Percentiles rank a stretch among this genome's conserved stretches.
phyloP scores from a whole-genome alignment of 495 filamentous ascomycete species.

The Aspergillus affinis region DNA sequence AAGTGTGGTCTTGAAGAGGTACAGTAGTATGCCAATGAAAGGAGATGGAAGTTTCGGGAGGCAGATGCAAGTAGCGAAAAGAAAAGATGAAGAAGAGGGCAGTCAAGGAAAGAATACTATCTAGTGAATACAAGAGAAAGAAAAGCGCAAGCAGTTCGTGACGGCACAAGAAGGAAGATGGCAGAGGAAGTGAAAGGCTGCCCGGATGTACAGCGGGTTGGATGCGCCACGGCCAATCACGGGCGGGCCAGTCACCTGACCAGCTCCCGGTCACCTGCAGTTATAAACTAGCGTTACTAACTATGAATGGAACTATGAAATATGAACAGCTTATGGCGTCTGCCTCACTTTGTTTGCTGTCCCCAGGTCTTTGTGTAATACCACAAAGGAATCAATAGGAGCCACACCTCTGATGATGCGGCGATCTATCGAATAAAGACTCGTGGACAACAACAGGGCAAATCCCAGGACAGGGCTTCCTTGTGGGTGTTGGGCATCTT shows the following conservation, averaged over 20 bases:
- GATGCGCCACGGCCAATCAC: conserved; percentile 9
- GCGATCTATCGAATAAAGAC: not conserved
- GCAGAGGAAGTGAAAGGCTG: not conserved
- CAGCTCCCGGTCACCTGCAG: too few relatives aligned
- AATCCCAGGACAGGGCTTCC: not conserved
- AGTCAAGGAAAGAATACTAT: not conserved
- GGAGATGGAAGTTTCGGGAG: not conserved
- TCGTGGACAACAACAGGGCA: not conserved
- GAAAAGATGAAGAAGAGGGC: not conserved
- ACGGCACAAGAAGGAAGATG: too few relatives aligned
- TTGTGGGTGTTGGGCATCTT: not conserved
- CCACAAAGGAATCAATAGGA: not conserved
- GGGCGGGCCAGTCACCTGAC: conserved; percentile 1
- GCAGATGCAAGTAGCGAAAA: not conserved
- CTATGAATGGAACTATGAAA: too few relatives aligned
- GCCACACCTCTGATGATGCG: not conserved
- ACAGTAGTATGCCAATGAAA: not conserved
- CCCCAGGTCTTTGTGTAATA: not conserved
- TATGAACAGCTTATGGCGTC: too few relatives aligned
- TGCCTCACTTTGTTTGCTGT: not conserved
- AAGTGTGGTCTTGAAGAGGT: not conserved
- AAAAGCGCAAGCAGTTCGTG: too few relatives aligned
- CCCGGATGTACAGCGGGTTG: conserved; percentile 8
- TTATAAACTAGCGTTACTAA: too few relatives aligned
- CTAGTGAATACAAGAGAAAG: too few relatives aligned